A percentile compares a stretch with the other conserved stretches of the same genome.
These are phyloP conservation scores for Erigeron philadelphicus DNA, from an alignment of 140 eudicot genomes.

Conservation along the genomic window DNA sequence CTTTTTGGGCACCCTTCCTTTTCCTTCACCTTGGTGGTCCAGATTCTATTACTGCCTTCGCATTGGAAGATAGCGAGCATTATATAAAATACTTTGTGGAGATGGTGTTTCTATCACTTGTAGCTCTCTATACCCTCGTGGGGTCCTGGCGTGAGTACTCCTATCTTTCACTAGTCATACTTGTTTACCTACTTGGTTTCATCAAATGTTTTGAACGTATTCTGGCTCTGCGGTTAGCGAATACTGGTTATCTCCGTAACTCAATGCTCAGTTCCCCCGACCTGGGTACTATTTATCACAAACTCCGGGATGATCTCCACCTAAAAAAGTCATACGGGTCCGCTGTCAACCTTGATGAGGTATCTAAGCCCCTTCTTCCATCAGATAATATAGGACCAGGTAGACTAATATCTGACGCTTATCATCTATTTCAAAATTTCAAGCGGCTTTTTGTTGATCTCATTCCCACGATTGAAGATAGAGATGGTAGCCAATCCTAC, in stretches of 20 bases:
- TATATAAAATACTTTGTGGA: background rate
- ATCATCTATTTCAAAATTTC: background rate
- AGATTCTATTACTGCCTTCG: background rate
- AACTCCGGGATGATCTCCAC: background rate
- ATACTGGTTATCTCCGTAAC: background rate
- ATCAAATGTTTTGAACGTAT: constrained; percentile 12
- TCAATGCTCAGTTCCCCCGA: background rate
- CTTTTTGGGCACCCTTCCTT: constrained; percentile 3
- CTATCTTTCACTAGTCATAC: background rate
- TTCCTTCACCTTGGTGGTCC: background rate
- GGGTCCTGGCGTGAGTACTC: background rate
- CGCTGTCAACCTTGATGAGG: background rate
- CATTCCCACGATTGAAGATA: constrained; percentile 6
- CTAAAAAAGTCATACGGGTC: background rate
- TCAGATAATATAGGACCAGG: background rate
- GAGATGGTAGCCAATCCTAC: constrained; percentile 3
- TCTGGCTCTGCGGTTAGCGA: background rate
- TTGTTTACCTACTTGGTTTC: background rate
- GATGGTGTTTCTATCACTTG: background rate
- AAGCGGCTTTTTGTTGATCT: constrained; percentile 7
- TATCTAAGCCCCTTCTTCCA: background rate
- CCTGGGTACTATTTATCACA: background rate
- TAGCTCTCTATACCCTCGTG: constrained; percentile 4
- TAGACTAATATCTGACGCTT: background rate
- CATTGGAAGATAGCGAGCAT: constrained; percentile 5